Percentiles rank a stretch among this genome's conserved stretches.
phyloP scores from a whole-genome alignment of 371 early-diverging fungal species.

The Coemansia sp. region DNA sequence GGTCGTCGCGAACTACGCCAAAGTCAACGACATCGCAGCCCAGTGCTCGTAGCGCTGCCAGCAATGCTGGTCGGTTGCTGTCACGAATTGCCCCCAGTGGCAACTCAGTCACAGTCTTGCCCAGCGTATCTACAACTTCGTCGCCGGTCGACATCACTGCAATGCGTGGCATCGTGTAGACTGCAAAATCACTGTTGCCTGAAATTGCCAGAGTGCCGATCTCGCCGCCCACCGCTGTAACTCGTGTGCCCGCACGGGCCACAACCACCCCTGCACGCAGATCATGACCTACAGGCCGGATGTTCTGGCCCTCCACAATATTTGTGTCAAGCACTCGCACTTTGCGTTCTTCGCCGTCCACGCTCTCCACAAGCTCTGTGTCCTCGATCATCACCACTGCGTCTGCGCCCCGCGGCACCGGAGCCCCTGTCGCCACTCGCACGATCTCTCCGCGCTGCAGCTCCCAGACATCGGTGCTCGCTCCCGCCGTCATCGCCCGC shows the following conservation, averaged over 20 bases:
- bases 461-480: neutral
- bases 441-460: slow-evolving; percentile 63
- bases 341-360: slow-evolving; percentile 60
- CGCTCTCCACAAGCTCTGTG: slow-evolving; percentile 64
- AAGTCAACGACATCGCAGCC: slow-evolving; percentile 72
- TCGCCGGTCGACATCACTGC: slow-evolving; percentile 88
- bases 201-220: slow-evolving; percentile 77
- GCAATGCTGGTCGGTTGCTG: slow-evolving; percentile 78
- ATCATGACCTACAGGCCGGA: slow-evolving; percentile 81
- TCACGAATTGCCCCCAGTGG: slow-evolving; percentile 74
- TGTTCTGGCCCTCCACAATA: slow-evolving; percentile 60
- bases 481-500: slow-evolving; percentile 61
- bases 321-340: slow-evolving; percentile 58
- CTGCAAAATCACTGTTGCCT: slow-evolving; percentile 65
- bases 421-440: slow-evolving; percentile 86
- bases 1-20: slow-evolving; percentile 73
- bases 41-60: slow-evolving; percentile 61
- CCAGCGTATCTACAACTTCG: slow-evolving; percentile 70
- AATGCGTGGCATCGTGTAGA: slow-evolving; percentile 68
- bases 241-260: slow-evolving; percentile 56
- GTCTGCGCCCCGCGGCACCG: slow-evolving; percentile 75
- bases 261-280: slow-evolving; percentile 61
- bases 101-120: slow-evolving; percentile 39
- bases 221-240: slow-evolving; percentile 75
- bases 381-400: slow-evolving; percentile 94